Percentiles rank a stretch among this genome's conserved stretches.
Evolutionary conservation across 108 stramenopile species (phyloP).

Genomic region (Craspedostauros australis): DNA sequence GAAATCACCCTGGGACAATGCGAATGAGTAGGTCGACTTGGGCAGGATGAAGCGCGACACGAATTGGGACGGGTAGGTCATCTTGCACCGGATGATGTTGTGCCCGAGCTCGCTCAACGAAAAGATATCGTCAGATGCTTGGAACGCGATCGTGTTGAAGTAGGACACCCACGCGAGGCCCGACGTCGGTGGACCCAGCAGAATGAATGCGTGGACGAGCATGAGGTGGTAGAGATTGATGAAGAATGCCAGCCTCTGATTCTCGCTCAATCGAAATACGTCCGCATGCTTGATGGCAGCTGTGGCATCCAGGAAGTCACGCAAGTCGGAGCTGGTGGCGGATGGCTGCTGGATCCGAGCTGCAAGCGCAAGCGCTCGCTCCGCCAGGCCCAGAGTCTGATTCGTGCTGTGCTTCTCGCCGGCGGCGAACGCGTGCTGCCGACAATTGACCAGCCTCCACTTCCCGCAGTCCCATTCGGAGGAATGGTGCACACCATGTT

Average conservation of each 20-base stretch:
- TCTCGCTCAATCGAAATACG: conserved; percentile 25
- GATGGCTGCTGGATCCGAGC: conserved; percentile 17
- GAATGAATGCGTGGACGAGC: conserved; percentile 60
- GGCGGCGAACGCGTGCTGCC: no score
- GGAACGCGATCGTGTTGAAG: conserved; percentile 58
- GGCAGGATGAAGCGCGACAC: conserved; percentile 51
- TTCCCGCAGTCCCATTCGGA: no score
- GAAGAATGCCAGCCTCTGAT: conserved; percentile 47
- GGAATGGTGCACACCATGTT: no score
- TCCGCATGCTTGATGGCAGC: conserved; percentile 43
- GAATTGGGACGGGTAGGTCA: conserved; percentile 52
- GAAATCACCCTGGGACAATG: conserved; percentile 37
- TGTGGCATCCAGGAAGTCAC: conserved; percentile 47
- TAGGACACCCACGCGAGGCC: conserved; percentile 51
- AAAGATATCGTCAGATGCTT: conserved; percentile 66
- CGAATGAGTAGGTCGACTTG: conserved; percentile 44
- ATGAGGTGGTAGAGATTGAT: conserved; percentile 71
- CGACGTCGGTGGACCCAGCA: conserved; percentile 53
- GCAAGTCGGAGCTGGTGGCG: conserved; percentile 17
- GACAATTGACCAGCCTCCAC: no score
- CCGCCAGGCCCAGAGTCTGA: conserved; percentile 29
- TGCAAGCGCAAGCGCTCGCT: conserved; percentile 33
- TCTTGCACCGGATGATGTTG: conserved; percentile 55
- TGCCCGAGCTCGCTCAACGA: conserved; percentile 73
- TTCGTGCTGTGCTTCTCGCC: no score